Conservation (phyloP, 192 early-diverging fungal species). For the Dissophora globulifera region DNA sequence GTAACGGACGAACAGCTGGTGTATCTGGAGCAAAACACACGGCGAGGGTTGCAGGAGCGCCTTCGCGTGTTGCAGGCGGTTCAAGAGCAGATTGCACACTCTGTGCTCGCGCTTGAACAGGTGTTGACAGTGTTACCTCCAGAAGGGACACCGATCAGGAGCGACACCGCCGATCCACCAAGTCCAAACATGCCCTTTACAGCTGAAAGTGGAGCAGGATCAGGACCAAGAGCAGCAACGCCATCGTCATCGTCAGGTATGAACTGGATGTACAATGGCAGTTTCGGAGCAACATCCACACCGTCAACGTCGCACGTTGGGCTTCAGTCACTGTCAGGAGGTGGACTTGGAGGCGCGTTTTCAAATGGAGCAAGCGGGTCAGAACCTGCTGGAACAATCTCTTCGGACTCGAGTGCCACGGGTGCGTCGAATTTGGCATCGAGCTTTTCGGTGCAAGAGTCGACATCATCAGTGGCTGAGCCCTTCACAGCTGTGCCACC, state of each 20-base stretch:
- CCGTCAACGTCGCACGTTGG: slow-evolving; percentile 10
- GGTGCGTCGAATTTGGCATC: background rate
- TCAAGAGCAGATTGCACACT: slow-evolving; percentile 67
- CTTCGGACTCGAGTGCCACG: background rate
- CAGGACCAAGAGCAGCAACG: background rate
- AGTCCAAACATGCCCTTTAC: slow-evolving; percentile 19
- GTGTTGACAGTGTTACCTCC: slow-evolving; percentile 57
- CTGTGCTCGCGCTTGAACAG: slow-evolving; percentile 55
- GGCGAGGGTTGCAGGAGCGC: slow-evolving; percentile 71
- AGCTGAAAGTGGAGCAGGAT: background rate
- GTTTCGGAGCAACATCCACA: background rate
- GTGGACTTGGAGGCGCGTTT: background rate
- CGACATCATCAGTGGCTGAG: too few species aligned
- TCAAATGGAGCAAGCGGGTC: background rate
- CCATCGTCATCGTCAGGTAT: slow-evolving; percentile 17
- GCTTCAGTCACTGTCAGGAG: slow-evolving; percentile 6
- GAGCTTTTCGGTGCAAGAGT: too few species aligned
- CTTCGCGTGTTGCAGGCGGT: slow-evolving; percentile 71
- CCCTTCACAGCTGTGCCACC: too few species aligned
- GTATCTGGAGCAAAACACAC: slow-evolving; percentile 63
- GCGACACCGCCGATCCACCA: slow-evolving; percentile 28
- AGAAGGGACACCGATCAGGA: slow-evolving; percentile 20
- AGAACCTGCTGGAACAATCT: background rate
- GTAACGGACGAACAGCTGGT: slow-evolving; percentile 69
- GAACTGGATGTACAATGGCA: slow-evolving; percentile 12